These are phyloP conservation scores for Panaeolus cyanescens DNA, from an alignment of 768 basidiomycete genomes.

Conservation along the genomic window DNA sequence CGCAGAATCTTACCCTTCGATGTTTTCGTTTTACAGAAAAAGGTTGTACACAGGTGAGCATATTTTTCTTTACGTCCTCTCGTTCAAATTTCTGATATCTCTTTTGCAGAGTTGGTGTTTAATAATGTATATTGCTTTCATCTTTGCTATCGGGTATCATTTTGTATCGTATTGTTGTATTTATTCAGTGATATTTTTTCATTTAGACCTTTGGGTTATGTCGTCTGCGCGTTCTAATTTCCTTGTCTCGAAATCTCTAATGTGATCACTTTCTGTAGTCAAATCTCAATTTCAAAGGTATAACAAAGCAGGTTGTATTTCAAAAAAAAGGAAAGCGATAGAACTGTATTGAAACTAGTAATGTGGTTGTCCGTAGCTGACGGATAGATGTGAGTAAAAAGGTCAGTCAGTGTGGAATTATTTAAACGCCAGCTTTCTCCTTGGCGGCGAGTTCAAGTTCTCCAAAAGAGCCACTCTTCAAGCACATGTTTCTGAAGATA, in stretches of 20 bases:
- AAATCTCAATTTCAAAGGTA: too few relatives aligned
- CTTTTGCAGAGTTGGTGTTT: not conserved
- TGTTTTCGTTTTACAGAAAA: conserved; percentile 34
- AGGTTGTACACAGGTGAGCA: conserved; percentile 42
- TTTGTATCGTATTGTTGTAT: not conserved
- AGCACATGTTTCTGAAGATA: conserved; percentile 69
- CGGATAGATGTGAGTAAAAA: not conserved
- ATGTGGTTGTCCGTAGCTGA: not conserved
- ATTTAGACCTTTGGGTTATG: not conserved
- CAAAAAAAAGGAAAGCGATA: too few relatives aligned
- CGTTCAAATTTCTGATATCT: not conserved
- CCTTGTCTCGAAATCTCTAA: too few relatives aligned
- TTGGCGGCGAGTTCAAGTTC: conserved; percentile 64
- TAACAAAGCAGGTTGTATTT: too few relatives aligned
- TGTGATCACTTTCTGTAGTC: too few relatives aligned
- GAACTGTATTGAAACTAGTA: too few relatives aligned
- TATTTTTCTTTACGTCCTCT: not conserved
- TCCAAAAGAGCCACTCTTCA: conserved; percentile 65
- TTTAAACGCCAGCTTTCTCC: conserved; percentile 30
- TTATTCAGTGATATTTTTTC: not conserved
- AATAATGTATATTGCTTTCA: not conserved
- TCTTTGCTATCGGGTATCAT: not conserved
- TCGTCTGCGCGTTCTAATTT: not conserved
- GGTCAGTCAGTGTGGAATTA: not conserved
- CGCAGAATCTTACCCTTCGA: not conserved